Evolutionary conservation across 176 grass and related monocot species (phyloP), one percentile per base, ranked within the genome.

Genomic region (Oryza rufipogon): DNA sequence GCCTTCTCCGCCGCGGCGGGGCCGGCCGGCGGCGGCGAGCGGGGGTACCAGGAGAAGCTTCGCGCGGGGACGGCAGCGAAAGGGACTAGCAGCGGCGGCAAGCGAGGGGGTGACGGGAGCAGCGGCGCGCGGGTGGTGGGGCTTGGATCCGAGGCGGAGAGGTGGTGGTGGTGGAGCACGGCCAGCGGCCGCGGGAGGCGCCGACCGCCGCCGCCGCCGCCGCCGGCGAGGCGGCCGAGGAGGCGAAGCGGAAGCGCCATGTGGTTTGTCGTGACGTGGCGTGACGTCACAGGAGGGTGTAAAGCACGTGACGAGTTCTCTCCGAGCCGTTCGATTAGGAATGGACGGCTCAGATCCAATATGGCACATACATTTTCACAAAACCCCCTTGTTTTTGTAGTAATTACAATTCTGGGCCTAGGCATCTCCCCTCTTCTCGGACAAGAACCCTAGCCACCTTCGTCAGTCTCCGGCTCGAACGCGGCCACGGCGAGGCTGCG

Each of bases 41-140:
- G 86, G 82, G 87, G 82, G 79, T 77, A 86, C 87, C 93, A 92
- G 42, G 90, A 92, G 88, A 95, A 88, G 75, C 76, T 84, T 73
- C 87, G 85, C 82, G 72, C 82, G 14, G 83, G 70, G n/a, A 78
- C 44, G 20, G 77, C 30, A 32, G 30, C 46, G 23, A 86, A 90
- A 61, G 76, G 77, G 61, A n/a, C 30, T 32, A 32, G 30, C 30
- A 1, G 39, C n/a, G 71, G 65, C 52, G 16, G 65, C 84, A 64
- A 19, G 30, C 11, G 71, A 65, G 42, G 67, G 63, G 39, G 16
- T 14, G 33, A 38, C 7, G 12, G 67, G 30, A 61, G 56, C 3
- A 61, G 56, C 3, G 13, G 34, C 28, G 36, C 4, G n/a, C 10
- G 33, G 42, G 2, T 15, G 14, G 7, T 17, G 39, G 16, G 64